These are phyloP conservation scores for Chionographis japonica DNA, from an alignment of 106 monocot species.

Conservation along the genomic window DNA sequence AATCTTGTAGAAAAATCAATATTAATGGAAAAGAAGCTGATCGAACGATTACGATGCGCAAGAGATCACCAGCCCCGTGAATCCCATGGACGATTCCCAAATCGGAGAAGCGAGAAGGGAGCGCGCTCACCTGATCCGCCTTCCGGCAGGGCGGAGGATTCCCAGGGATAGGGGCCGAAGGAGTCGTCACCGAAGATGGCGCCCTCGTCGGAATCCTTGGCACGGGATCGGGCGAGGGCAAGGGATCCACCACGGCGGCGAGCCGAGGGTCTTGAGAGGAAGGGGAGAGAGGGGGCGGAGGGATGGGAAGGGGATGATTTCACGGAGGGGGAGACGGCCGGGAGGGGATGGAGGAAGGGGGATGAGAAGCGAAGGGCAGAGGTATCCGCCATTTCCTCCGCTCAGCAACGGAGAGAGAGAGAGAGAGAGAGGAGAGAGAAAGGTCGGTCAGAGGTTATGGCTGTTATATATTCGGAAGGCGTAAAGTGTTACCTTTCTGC, in stretches of 20 bases:
- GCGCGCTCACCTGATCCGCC: conserved; percentile 22
- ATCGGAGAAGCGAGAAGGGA: neutral
- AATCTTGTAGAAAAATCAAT: too few relatives aligned
- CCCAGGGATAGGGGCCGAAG: conserved; percentile 76
- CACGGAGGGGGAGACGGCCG: neutral
- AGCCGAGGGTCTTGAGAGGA: neutral
- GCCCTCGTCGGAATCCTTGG: conserved; percentile 28
- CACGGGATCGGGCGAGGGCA: conserved; percentile 17
- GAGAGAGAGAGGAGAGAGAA: neutral
- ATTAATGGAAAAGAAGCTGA: too few relatives aligned
- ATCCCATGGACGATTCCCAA: neutral
- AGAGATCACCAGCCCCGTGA: too few relatives aligned
- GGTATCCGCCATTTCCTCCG: conserved; percentile 25
- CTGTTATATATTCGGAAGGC: too few relatives aligned
- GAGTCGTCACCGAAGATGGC: conserved; percentile 36
- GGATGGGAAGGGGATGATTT: neutral
- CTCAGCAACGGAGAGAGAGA: neutral
- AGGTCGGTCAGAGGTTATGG: neutral
- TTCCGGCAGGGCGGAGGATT: conserved; percentile 24
- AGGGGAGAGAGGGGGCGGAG: neutral
- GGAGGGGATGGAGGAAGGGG: conserved; percentile 17
- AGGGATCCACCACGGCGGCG: neutral
- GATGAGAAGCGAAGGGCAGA: conserved; percentile 30
- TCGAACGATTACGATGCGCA: too few relatives aligned
- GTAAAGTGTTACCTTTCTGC: too few relatives aligned